Conservation (phyloP, 2,329 filamentous ascomycete genomes). For the Epichloe uncinata region DNA sequence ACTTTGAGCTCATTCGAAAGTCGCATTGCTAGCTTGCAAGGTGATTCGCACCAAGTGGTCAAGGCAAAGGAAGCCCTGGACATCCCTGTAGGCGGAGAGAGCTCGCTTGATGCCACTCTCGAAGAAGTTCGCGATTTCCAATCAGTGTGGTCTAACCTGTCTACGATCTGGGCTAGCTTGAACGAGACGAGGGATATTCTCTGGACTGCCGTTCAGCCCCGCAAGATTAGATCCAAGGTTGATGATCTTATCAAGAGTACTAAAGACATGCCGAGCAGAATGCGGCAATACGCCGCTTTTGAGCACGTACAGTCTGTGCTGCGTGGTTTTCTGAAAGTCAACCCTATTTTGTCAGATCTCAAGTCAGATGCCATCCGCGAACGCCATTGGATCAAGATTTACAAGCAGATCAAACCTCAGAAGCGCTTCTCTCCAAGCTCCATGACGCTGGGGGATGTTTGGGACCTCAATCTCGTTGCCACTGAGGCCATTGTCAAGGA, state of each 20-base stretch:
- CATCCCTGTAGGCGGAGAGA: conserved; percentile 66
- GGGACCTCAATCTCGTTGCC: conserved; percentile 84
- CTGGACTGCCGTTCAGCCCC: conserved; percentile 91
- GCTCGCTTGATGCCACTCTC: conserved; percentile 69
- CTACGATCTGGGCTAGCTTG: conserved; percentile 91
- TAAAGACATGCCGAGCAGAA: conserved; percentile 96
- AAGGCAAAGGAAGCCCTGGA: conserved; percentile 96
- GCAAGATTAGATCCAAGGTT: conserved; percentile 80
- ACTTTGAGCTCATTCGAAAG: conserved; percentile 73
- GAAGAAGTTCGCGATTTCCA: conserved; percentile 98
- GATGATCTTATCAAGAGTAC: conserved; percentile 94
- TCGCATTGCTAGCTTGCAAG: conserved; percentile 72
- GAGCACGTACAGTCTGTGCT: conserved; percentile 93
- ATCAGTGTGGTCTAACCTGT: conserved; percentile 91
- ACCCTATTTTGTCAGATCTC: conserved; percentile 73
- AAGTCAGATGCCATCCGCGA: conserved; percentile 95
- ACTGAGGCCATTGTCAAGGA: conserved; percentile 82
- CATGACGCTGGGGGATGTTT: conserved; percentile 95
- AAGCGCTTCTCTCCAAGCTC: conserved; percentile 90
- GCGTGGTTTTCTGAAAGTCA: conserved; percentile 80
- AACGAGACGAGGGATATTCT: conserved; percentile 85
- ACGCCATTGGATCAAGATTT: conserved; percentile 94
- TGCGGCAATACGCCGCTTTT: conserved; percentile 99
- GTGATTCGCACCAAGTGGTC: conserved; percentile 83
- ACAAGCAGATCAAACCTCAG: conserved; percentile 84